Conservation (phyloP, 768 basidiomycete genomes). For the Leucocoprinus sp. region DNA sequence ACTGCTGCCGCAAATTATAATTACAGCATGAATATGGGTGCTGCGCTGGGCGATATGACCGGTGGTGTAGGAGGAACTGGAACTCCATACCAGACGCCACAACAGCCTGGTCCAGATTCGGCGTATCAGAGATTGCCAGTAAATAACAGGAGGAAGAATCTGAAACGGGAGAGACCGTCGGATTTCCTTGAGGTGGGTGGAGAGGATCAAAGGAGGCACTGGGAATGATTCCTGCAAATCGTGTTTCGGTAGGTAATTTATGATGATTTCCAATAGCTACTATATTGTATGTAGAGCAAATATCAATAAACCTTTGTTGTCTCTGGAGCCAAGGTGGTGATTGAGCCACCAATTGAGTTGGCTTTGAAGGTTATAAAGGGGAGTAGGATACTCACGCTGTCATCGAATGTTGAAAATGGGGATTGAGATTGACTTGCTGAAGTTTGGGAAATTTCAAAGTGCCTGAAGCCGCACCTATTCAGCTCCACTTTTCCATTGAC, state of each 20-base stretch:
- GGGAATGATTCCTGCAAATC: conserved; percentile 44
- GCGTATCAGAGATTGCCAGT: conserved; percentile 82
- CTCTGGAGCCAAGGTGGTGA: no score
- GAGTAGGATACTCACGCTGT: no score
- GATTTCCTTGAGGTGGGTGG: conserved; percentile 75
- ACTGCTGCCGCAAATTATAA: conserved; percentile 11
- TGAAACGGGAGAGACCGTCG: conserved; percentile 77
- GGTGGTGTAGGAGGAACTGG: conserved; percentile 11
- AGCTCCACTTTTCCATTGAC: no score
- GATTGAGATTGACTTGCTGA: no score
- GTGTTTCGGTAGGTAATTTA: neutral
- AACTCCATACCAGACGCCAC: conserved; percentile 16
- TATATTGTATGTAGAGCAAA: conserved; percentile 2
- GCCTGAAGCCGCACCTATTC: no score
- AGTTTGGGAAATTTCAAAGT: no score
- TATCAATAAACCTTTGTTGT: neutral
- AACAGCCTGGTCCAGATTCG: conserved; percentile 68
- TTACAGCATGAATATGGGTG: conserved; percentile 25
- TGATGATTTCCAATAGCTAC: neutral
- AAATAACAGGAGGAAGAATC: conserved; percentile 68
- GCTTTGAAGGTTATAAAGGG: no score
- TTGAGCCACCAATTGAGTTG: no score
- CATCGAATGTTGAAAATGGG: no score
- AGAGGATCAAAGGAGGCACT: conserved; percentile 66
- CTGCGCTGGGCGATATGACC: conserved; percentile 27